These are phyloP conservation scores for Naganishia cerealis DNA, from an alignment of 1,284 basidiomycete species.

Conservation along the genomic window DNA sequence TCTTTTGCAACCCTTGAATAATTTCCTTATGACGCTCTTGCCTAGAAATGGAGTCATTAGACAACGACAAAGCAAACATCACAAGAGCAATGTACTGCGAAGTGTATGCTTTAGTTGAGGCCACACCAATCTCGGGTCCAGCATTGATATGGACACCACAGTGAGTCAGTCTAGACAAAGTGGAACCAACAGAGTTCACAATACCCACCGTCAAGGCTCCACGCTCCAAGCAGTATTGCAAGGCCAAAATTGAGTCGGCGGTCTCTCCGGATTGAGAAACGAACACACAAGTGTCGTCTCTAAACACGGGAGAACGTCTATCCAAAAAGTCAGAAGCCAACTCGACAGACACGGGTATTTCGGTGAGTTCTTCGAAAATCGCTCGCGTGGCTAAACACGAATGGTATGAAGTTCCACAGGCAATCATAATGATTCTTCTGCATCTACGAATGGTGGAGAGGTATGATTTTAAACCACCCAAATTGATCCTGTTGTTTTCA, in stretches of 20 bases:
- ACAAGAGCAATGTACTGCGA: conserved; percentile 98
- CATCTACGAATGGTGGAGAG: conserved; percentile 93
- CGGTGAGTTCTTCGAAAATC: conserved; percentile 97
- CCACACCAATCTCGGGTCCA: conserved; percentile 96
- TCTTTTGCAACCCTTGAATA: conserved; percentile 86
- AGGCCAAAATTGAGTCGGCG: conserved; percentile 92
- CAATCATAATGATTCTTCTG: conserved; percentile 91
- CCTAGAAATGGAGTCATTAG: conserved; percentile 93
- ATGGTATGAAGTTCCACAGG: conserved; percentile 97
- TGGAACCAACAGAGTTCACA: conserved; percentile 98
- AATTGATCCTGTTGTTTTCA: conserved; percentile 83
- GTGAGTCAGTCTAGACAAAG: conserved; percentile 98
- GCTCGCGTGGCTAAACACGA: conserved; percentile 87
- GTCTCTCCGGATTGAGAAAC: conserved; percentile 98
- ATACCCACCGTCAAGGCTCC: conserved; percentile 92
- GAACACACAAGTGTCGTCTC: conserved; percentile 96
- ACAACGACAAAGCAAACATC: conserved; percentile 97
- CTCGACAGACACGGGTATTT: conserved; percentile 97
- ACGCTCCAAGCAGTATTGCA: conserved; percentile 94
- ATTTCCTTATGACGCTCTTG: conserved; percentile 86
- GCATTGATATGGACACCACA: conserved; percentile 99
- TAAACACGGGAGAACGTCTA: conserved; percentile 97
- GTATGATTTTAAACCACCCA: conserved; percentile 93
- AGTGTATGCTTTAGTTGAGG: conserved; percentile 99
- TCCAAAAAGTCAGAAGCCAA: conserved; percentile 99